phyloP scores from a whole-genome alignment of 1,284 basidiomycete species.

The Fistulinella cinereoalba region DNA sequence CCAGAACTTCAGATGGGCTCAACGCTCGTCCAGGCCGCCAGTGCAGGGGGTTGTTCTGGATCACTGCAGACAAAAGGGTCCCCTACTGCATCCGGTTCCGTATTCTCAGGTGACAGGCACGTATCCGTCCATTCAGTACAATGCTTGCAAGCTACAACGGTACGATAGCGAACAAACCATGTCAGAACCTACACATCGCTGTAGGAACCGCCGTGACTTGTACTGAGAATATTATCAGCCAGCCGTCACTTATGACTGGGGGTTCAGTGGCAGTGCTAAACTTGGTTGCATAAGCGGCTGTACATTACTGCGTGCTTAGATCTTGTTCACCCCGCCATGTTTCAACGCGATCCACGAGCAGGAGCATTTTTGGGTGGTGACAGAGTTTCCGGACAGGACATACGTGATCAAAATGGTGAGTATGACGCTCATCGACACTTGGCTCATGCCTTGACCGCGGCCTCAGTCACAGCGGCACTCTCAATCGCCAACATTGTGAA shows the following conservation, averaged over 20 bases:
- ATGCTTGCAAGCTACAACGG: too few relatives aligned
- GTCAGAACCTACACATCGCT: too few relatives aligned
- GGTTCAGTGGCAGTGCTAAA: too few relatives aligned
- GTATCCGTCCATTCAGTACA: too few relatives aligned
- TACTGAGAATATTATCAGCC: too few relatives aligned
- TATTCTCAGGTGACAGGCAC: too few relatives aligned
- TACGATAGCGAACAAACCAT: too few relatives aligned
- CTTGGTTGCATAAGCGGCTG: constrained; percentile 31
- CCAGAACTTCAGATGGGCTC: constrained; percentile 1
- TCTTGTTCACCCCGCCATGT: constrained; percentile 45
- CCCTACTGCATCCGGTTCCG: too few relatives aligned
- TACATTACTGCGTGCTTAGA: neutral
- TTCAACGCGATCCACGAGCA: constrained; percentile 82
- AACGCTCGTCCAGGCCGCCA: constrained; percentile 1
- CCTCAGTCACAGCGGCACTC: constrained; percentile 87
- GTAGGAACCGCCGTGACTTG: too few relatives aligned
- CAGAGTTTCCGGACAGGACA: constrained; percentile 91
- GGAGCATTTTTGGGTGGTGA: constrained; percentile 93
- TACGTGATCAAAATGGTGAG: constrained; percentile 93
- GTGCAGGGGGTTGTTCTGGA: too few relatives aligned
- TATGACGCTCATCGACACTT: constrained; percentile 17
- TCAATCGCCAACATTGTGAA: constrained; percentile 98
- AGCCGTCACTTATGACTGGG: too few relatives aligned
- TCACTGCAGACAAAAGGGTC: constrained; percentile 2
- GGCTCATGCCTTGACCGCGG: neutral